Evolutionary conservation across 805 yeast genomes (phyloP).

Genomic region (Vanderwaltozyma tropicalis): DNA sequence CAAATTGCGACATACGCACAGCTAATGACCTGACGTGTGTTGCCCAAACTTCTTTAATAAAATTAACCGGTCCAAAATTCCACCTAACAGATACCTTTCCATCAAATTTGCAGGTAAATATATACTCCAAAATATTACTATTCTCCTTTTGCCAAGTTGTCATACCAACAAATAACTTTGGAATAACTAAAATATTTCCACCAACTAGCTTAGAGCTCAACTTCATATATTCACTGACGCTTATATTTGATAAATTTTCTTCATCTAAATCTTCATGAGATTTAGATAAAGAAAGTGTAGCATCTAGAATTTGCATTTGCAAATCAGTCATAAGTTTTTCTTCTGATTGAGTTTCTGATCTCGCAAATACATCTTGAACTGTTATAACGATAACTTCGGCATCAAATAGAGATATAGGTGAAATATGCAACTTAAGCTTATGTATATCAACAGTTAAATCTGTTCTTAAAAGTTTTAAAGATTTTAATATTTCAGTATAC

Average conservation of each 20-base stretch:
- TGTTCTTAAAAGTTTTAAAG: conserved; percentile 42
- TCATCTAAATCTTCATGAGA: conserved; percentile 43
- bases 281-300: conserved; percentile 56
- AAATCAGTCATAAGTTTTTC: conserved; percentile 41
- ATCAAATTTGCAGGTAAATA: conserved; percentile 64
- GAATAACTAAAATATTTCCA: conserved; percentile 72
- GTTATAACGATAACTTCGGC: conserved; percentile 59
- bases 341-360: conserved; percentile 32
- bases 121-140: conserved; percentile 50
- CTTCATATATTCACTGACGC: conserved; percentile 45
- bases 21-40: conserved; percentile 67
- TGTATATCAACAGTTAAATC: conserved; percentile 55
- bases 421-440: conserved; percentile 49
- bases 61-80: conserved; percentile 87
- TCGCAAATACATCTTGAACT: conserved; percentile 46
- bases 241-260: conserved; percentile 34
- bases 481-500: conserved; percentile 23
- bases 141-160: conserved; percentile 52
- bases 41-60: conserved; percentile 86
- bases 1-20: conserved; percentile 40
- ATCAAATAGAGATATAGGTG: conserved; percentile 76
- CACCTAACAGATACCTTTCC: conserved; percentile 87
- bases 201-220: conserved; percentile 56
- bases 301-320: conserved; percentile 49
- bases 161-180: conserved; percentile 68